phyloP scores from a whole-genome alignment of 257 asterid species.

The Solanum sejunctum region DNA sequence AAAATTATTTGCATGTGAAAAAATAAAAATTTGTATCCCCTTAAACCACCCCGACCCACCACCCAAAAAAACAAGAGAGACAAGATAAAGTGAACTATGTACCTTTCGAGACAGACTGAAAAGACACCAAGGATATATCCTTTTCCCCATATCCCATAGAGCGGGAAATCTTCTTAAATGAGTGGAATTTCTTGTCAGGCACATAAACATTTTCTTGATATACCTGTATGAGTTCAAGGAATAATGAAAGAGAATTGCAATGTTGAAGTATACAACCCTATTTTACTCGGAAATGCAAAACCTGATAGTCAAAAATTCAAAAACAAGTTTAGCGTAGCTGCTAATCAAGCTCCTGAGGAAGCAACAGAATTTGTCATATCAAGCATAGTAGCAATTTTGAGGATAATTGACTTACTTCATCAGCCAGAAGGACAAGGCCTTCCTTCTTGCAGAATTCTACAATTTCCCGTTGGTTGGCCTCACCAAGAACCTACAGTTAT shows the following conservation, averaged over 20 bases:
- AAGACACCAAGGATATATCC: constrained; percentile 71
- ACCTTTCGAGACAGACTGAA: constrained; percentile 97
- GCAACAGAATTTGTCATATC: neutral
- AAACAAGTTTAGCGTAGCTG: neutral
- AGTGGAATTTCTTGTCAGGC: constrained; percentile 90
- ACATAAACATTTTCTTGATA: constrained; percentile 89
- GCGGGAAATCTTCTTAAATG: constrained; percentile 76
- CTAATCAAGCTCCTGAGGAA: neutral
- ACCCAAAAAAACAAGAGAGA: neutral
- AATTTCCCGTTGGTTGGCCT: constrained; percentile 61
- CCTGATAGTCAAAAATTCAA: neutral
- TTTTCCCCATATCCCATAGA: constrained; percentile 81
- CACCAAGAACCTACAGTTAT: constrained; percentile 37
- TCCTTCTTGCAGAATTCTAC: constrained; percentile 95
- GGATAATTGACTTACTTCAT: constrained; percentile 49
- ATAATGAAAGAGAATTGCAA: neutral
- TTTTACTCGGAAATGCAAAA: neutral
- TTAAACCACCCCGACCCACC: neutral
- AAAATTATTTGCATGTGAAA: neutral
- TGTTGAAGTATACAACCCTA: neutral
- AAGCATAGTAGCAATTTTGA: neutral
- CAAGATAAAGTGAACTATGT: neutral
- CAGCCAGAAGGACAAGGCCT: constrained; percentile 97
- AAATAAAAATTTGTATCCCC: neutral
- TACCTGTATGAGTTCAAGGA: constrained; percentile 38